Conservation (phyloP, 2,329 filamentous ascomycete genomes). For the Hortaea werneckii region DNA sequence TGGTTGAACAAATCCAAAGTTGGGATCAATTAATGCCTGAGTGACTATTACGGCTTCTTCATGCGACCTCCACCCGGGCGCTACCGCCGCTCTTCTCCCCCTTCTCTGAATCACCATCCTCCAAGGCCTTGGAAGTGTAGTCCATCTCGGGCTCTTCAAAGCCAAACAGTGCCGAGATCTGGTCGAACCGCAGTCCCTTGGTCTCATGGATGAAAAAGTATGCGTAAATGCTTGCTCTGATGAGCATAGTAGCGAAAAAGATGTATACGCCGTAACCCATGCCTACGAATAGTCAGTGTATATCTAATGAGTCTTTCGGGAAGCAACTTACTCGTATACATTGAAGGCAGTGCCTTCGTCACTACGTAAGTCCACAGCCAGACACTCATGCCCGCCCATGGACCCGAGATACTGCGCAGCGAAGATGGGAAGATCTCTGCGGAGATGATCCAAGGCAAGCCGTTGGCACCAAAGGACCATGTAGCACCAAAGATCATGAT, state of each 20-base stretch:
- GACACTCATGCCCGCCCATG: slow-evolving; percentile 27
- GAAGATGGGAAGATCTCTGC: slow-evolving; percentile 34
- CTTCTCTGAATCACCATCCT: not conserved
- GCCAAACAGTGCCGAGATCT: slow-evolving; percentile 30
- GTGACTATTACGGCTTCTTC: too few relatives aligned
- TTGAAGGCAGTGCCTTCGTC: slow-evolving; percentile 31
- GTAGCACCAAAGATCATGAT: slow-evolving; percentile 32
- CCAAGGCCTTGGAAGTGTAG: slow-evolving; percentile 4
- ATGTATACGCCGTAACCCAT: slow-evolving; percentile 28
- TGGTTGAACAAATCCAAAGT: too few relatives aligned
- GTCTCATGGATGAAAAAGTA: slow-evolving; percentile 33
- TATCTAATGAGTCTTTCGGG: not conserved
- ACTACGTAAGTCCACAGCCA: slow-evolving; percentile 30
- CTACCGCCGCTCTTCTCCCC: not conserved
- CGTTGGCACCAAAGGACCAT: slow-evolving; percentile 32
- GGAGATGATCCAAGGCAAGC: slow-evolving; percentile 35
- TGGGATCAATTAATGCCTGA: too few relatives aligned
- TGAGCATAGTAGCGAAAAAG: slow-evolving; percentile 30
- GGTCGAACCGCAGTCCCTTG: slow-evolving; percentile 28
- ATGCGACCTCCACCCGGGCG: not conserved
- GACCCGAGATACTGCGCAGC: slow-evolving; percentile 29
- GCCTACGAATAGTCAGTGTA: not conserved
- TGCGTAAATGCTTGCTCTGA: slow-evolving; percentile 29
- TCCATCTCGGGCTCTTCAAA: slow-evolving; percentile 12
- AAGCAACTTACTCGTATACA: slow-evolving; percentile 23